phyloP scores from a whole-genome alignment of 169 alveolate genomes.

The Plasmodium yoelii region DNA sequence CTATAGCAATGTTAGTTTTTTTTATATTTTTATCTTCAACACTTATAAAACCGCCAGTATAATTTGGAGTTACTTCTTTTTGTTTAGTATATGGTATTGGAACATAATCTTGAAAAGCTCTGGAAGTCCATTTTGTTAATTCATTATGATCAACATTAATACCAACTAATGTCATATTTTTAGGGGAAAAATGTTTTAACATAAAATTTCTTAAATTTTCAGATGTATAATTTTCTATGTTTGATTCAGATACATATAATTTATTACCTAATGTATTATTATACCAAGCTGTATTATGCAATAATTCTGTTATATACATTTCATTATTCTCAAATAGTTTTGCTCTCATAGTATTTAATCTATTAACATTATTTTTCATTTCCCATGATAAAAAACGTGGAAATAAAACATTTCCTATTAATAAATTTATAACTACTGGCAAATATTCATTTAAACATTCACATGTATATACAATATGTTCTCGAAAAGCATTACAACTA shows the following conservation, averaged over 20 bases:
- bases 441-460: conserved; percentile 87
- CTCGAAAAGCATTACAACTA: conserved; percentile 83
- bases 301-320: conserved; percentile 86
- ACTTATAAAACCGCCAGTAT: conserved; percentile 91
- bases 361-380: conserved; percentile 83
- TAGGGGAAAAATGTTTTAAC: conserved; percentile 91
- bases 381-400: conserved; percentile 91
- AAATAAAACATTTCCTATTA: conserved; percentile 90
- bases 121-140: conserved; percentile 88
- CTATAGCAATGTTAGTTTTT: conserved; percentile 89
- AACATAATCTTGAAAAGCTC: conserved; percentile 91
- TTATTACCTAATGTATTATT: conserved; percentile 90
- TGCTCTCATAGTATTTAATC: conserved; percentile 78
- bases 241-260: conserved; percentile 80
- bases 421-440: conserved; percentile 87
- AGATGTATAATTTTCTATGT: conserved; percentile 84
- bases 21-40: conserved; percentile 86
- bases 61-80: conserved; percentile 81
- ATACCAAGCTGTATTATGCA: conserved; percentile 91
- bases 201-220: conserved; percentile 87
- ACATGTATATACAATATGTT: conserved; percentile 85
- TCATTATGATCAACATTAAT: conserved; percentile 88
- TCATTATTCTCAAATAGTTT: conserved; percentile 84
- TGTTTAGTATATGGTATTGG: conserved; percentile 85
- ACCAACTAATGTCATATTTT: conserved; percentile 88